Conservation (phyloP, 805 yeast species). For the Zygosaccharomyces lentus region DNA sequence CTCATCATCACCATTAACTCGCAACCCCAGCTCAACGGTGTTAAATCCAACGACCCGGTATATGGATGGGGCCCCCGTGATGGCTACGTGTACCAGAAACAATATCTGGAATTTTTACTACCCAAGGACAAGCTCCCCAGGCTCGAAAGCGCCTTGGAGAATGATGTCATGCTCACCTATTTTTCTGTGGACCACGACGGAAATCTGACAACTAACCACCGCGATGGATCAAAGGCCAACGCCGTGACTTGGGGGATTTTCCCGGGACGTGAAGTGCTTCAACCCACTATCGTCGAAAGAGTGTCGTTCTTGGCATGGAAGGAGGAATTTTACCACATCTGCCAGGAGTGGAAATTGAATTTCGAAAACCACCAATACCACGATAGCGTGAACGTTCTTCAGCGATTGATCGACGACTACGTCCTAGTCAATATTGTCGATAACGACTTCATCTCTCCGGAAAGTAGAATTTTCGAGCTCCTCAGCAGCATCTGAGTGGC, state of each 20-base stretch:
- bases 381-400: constrained; percentile 26
- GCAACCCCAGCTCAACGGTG: constrained; percentile 88
- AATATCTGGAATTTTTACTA: constrained; percentile 80
- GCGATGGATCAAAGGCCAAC: constrained; percentile 67
- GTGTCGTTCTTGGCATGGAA: constrained; percentile 95
- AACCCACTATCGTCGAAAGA: constrained; percentile 93
- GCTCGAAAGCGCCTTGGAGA: constrained; percentile 32
- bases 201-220: constrained; percentile 61
- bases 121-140: constrained; percentile 43
- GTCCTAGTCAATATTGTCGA: constrained; percentile 85
- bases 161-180: constrained; percentile 59
- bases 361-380: constrained; percentile 39
- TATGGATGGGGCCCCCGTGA: constrained; percentile 95
- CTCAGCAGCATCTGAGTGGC: constrained; percentile 29
- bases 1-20: constrained; percentile 85
- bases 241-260: constrained; percentile 99
- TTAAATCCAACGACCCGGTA: constrained; percentile 59
- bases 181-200: constrained; percentile 66
- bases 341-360: constrained; percentile 71
- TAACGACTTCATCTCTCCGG: constrained; percentile 62
- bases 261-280: constrained; percentile 92
- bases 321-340: constrained; percentile 84
- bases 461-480: constrained; percentile 53
- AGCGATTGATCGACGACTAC: constrained; percentile 46
- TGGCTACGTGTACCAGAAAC: constrained; percentile 93